phyloP scores from a whole-genome alignment of 140 eudicot species.

The Erigeron philadelphicus region DNA sequence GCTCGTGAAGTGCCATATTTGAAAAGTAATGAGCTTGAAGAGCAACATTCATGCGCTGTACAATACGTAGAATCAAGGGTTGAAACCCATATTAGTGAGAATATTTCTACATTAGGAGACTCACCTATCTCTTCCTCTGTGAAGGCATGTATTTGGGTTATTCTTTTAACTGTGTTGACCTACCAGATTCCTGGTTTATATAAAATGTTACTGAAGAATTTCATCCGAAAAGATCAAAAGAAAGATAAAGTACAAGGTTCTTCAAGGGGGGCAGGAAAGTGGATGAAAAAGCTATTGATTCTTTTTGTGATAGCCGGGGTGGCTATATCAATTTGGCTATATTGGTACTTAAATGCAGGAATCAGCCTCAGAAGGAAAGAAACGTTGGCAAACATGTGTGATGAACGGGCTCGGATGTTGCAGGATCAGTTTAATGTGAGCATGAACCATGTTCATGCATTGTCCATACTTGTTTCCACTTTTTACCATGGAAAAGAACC shows the following conservation, averaged over 20 bases:
- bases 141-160: constrained; percentile 43
- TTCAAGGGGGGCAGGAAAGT: constrained; percentile 55
- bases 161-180: constrained; percentile 39
- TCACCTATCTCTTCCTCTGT: constrained; percentile 9
- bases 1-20: constrained; percentile 29
- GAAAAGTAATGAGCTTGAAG: constrained; percentile 16
- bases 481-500: constrained; percentile 84
- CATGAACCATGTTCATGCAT: constrained; percentile 92
- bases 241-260: constrained; percentile 44
- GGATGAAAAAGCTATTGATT: constrained; percentile 55
- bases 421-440: constrained; percentile 96
- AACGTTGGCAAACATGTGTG: constrained; percentile 82
- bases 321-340: constrained; percentile 44
- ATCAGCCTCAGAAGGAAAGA: constrained; percentile 51
- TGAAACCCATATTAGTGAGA: constrained; percentile 38
- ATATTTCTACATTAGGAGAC: background rate
- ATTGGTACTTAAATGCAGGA: constrained; percentile 44
- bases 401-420: constrained; percentile 90
- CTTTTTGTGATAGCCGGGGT: constrained; percentile 45
- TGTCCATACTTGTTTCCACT: constrained; percentile 77
- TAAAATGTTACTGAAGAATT: constrained; percentile 20
- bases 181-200: constrained; percentile 28
- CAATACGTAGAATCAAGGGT: constrained; percentile 31
- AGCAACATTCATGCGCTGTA: constrained; percentile 12
- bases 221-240: constrained; percentile 29